Percentiles rank a stretch among this genome's conserved stretches.
Conservation (phyloP, 1,284 basidiomycete genomes). For the Rhodotorula glutinis region DNA sequence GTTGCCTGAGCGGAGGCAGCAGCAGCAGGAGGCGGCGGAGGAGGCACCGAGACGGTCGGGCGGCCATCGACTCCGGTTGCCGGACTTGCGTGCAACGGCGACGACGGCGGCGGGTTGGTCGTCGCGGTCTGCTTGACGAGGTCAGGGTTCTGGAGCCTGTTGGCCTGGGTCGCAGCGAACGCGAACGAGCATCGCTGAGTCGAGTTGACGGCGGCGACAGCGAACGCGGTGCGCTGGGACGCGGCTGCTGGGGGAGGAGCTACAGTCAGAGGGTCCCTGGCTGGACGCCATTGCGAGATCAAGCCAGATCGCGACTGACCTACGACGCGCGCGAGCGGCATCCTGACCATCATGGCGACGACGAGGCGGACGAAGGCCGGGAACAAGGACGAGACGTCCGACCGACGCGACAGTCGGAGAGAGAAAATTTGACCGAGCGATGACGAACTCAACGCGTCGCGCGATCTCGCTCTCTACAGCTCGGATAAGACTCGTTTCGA, state of each 20-base stretch:
- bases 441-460: too few relatives aligned
- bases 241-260: not conserved
- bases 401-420: not conserved
- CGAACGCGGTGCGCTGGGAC: conserved; percentile 8
- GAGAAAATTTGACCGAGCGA: too few relatives aligned
- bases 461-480: too few relatives aligned
- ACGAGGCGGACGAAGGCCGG: not conserved
- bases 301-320: not conserved
- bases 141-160: conserved; percentile 18
- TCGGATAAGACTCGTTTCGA: too few relatives aligned
- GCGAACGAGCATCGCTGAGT: conserved; percentile 1
- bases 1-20: not conserved
- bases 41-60: not conserved
- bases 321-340: conserved; percentile 20
- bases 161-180: not conserved
- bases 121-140: conserved; percentile 19
- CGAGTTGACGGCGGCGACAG: conserved; percentile 1
- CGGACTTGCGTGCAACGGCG: conserved; percentile 21
- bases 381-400: too few relatives aligned
- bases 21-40: not conserved
- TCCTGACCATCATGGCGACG: conserved; percentile 5
- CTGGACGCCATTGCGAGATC: not conserved
- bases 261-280: not conserved
- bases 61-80: conserved; percentile 3
- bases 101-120: conserved; percentile 22